Conservation (phyloP, 441 rosid genomes). For the Croton laevigatus region DNA sequence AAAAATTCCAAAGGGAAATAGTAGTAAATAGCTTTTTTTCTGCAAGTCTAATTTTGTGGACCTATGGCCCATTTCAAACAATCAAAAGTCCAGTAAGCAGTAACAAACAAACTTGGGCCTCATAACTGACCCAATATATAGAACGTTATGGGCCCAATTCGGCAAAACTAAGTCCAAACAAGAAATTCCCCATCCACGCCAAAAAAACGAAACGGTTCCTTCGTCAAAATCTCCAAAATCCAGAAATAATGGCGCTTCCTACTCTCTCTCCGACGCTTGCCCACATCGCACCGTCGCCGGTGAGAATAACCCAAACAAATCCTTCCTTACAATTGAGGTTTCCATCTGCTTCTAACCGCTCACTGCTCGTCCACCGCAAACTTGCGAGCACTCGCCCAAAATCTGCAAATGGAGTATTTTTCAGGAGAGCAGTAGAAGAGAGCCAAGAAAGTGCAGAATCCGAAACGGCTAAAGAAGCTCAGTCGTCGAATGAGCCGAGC, state of each 20-base stretch:
- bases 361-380: constrained; percentile 9
- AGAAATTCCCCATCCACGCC: not conserved
- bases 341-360: not conserved
- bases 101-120: not conserved
- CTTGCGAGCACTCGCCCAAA: not conserved
- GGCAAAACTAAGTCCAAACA: not conserved
- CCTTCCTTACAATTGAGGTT: constrained; percentile 1
- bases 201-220: not conserved
- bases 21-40: no score
- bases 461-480: constrained; percentile 21
- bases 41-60: no score
- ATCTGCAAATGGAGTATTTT: constrained; percentile 10
- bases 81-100: not conserved
- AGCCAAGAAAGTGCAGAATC: constrained; percentile 44
- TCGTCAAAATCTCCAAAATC: not conserved
- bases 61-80: no score
- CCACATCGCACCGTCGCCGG: constrained; percentile 22
- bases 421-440: constrained; percentile 45
- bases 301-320: constrained; percentile 1
- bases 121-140: not conserved
- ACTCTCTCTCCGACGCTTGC: constrained; percentile 34
- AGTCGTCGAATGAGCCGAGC: constrained; percentile 10
- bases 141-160: not conserved
- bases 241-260: not conserved
- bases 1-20: no score